Percentiles rank a stretch among this genome's conserved stretches.
Conservation (phyloP, 768 basidiomycete species). For the Suillus alpinus region DNA sequence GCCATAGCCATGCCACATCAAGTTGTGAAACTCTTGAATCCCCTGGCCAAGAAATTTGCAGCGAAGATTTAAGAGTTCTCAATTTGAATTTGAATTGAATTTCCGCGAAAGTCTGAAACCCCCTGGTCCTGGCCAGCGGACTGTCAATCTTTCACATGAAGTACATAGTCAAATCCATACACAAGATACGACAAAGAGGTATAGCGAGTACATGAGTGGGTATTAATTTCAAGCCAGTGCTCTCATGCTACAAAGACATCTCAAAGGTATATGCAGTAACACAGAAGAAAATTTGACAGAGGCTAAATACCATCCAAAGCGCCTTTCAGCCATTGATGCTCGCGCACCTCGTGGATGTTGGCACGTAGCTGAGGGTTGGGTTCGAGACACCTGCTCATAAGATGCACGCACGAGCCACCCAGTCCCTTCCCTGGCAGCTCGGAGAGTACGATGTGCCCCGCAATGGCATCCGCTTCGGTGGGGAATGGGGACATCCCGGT, state of each 20-base stretch:
- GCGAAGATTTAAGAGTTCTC: neutral
- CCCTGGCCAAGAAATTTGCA: neutral
- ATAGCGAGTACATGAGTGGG: neutral
- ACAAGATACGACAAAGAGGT: neutral
- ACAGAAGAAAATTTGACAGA: neutral
- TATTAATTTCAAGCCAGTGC: neutral
- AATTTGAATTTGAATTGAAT: neutral
- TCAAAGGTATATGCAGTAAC: neutral
- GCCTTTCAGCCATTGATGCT: constrained; percentile 75
- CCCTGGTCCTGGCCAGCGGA: neutral
- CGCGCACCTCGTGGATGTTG: constrained; percentile 75
- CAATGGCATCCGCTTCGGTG: constrained; percentile 74
- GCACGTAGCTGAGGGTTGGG: constrained; percentile 79
- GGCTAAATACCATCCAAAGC: constrained; percentile 20
- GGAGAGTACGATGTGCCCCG: constrained; percentile 57
- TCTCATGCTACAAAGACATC: neutral
- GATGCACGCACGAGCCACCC: constrained; percentile 50
- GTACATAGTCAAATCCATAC: neutral
- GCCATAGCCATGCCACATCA: neutral
- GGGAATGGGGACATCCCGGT: constrained; percentile 94
- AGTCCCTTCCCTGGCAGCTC: constrained; percentile 36
- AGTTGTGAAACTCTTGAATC: neutral
- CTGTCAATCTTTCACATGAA: neutral
- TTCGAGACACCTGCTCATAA: constrained; percentile 79
- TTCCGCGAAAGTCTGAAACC: neutral